A percentile compares a stretch with the other conserved stretches of the same genome.
Conservation (phyloP, 1,284 basidiomycete genomes). For the Meira miltonrushii region DNA sequence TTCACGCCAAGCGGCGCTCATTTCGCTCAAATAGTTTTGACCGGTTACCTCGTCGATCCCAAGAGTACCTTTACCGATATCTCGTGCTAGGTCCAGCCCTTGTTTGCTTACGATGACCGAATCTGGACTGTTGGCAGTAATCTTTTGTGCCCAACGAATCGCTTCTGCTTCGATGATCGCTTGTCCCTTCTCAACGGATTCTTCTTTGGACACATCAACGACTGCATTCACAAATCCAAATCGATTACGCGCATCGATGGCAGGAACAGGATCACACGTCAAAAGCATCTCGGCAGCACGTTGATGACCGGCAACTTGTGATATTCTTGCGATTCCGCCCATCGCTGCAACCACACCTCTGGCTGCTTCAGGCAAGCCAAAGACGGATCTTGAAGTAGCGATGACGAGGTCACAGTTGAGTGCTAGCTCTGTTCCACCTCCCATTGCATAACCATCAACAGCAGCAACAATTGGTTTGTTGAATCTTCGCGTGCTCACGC, state of each 20-base stretch:
- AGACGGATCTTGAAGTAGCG: constrained; percentile 65
- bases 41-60: constrained; percentile 59
- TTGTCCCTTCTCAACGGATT: constrained; percentile 57
- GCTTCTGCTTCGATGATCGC: constrained; percentile 61
- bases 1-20: constrained; percentile 61
- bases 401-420: constrained; percentile 78
- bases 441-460: constrained; percentile 71
- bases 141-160: constrained; percentile 62
- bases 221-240: constrained; percentile 61
- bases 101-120: constrained; percentile 72
- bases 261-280: constrained; percentile 64
- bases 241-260: constrained; percentile 64
- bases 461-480: constrained; percentile 77
- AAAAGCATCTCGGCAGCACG: constrained; percentile 72
- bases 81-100: constrained; percentile 28
- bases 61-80: constrained; percentile 51
- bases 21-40: constrained; percentile 58
- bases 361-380: constrained; percentile 75
- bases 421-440: constrained; percentile 73
- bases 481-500: constrained; percentile 62
- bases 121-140: constrained; percentile 70
- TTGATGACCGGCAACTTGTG: constrained; percentile 54
- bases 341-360: constrained; percentile 70
- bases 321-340: constrained; percentile 61
- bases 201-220: constrained; percentile 56